Base-by-base conservation (phyloP, 495 filamentous ascomycete species). In the Arthonia radiata region DNA sequence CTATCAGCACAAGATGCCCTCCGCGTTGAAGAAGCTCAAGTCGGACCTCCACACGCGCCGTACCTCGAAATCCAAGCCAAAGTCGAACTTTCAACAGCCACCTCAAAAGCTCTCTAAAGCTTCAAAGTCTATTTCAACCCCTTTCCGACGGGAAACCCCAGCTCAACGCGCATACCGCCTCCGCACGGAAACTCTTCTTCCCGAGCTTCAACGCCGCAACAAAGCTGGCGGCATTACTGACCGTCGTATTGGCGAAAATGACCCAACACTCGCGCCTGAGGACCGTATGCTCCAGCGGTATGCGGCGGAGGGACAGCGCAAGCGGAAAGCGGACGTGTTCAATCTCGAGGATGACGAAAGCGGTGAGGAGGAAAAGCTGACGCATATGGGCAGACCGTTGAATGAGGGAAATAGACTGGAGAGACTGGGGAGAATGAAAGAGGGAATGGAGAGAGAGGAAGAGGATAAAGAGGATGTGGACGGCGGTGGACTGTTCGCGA, bases 191-290 rank as follows among this genome's bases (percentile, higher is more conserved):
- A 90, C 81, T 2, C 57, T 92, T 4, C 48, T 93, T 12, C 63
- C 72, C 6, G 82, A 94, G 37, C 76, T 94, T 58, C 71, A 80
- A 40, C 57, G 61, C 18, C 64, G 73, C 4, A 77, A 82, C 44
- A 94, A 92, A 51, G 68, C 77, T 14, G 86, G 86, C 31, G 82
- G 86, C 14, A 74, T 99, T 36, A 42, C 86, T 30, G 86, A 99
- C 53, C 67, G 77, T 35, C 73, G 86, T 31, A 91, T 99, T 47
- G 86, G 89, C 47, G 86, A 99, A 50, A 75, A 86, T 35, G 82
- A 99, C 41, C 75, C 81, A 12, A 71, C 63, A 14, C 79, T 99
- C 79, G 74, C 78, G 13, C 73, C 79, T 6, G 86, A 99, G 44
- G 81, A 99, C 42, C 74, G 72, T 47, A 82, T 81, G 54, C 65